These are phyloP conservation scores for Populus simonii DNA, from an alignment of 345 rosid genomes.

Conservation along the genomic window DNA sequence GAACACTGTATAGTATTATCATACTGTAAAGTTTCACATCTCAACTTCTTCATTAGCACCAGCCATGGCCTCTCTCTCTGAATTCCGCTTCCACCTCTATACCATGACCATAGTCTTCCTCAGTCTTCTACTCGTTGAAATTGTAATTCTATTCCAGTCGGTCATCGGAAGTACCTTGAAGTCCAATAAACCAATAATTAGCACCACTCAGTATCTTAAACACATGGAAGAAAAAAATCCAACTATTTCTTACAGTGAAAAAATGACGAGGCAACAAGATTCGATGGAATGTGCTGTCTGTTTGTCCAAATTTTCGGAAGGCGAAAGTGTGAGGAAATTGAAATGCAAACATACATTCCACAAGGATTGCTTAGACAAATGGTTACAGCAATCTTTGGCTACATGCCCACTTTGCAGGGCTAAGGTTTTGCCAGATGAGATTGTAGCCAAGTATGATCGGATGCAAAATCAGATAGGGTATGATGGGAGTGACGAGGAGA, in stretches of 20 bases:
- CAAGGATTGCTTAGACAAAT: conserved; percentile 47
- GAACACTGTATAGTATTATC: too few relatives aligned
- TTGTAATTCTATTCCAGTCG: conserved; percentile 26
- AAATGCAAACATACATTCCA: conserved; percentile 48
- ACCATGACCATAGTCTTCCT: conserved; percentile 32
- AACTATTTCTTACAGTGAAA: conserved; percentile 17
- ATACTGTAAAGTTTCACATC: too few relatives aligned
- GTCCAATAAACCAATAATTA: conserved; percentile 5
- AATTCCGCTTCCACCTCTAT: conserved; percentile 25
- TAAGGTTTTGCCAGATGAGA: conserved; percentile 44
- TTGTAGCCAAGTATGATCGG: conserved; percentile 30
- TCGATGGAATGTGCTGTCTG: conserved; percentile 40
- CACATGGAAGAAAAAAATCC: conserved; percentile 41
- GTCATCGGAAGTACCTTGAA: conserved; percentile 6
- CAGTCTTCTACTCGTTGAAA: conserved; percentile 30
- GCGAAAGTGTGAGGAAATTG: conserved; percentile 38
- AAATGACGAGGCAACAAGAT: background rate
- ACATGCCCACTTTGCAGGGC: conserved; percentile 57
- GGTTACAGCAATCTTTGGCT: conserved; percentile 40
- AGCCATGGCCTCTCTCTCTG: conserved; percentile 36
- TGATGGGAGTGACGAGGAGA: conserved; percentile 47
- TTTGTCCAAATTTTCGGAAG: conserved; percentile 39
- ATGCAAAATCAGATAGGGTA: conserved; percentile 9
- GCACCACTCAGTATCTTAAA: conserved; percentile 33
- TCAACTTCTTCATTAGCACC: background rate